Evolutionary conservation across 805 yeast genomes (phyloP).

Genomic region (Ogataea methanolica): DNA sequence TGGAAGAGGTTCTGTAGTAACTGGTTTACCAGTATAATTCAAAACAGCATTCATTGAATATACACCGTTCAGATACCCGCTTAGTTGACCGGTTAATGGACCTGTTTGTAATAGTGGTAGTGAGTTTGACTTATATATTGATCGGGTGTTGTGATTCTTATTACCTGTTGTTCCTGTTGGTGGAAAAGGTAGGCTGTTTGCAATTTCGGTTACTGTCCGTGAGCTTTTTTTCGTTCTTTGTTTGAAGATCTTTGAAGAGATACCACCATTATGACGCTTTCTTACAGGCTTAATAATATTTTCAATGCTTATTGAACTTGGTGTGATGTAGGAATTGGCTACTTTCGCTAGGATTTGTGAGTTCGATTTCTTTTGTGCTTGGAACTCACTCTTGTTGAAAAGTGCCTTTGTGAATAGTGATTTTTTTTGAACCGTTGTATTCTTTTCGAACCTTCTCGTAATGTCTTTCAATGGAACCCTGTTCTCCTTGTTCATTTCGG

Average conservation of each 20-base stretch:
- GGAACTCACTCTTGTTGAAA: not conserved
- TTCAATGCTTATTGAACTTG: no score
- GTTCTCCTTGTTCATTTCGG: not conserved
- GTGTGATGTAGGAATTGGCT: not conserved
- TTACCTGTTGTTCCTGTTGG: not conserved
- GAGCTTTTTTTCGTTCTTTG: not conserved
- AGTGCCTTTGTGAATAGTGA: slow-evolving; percentile 1
- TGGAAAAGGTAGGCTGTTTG: not conserved
- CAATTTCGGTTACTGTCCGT: not conserved
- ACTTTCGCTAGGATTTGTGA: not conserved
- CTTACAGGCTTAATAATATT: not conserved
- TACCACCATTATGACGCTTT: not conserved
- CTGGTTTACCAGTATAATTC: slow-evolving; percentile 11
- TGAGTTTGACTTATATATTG: no score
- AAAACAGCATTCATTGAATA: slow-evolving; percentile 13
- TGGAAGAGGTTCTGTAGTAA: slow-evolving; percentile 1
- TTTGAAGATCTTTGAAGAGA: not conserved
- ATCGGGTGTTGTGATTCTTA: no score
- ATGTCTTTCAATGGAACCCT: slow-evolving; percentile 9
- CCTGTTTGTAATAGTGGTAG: not conserved
- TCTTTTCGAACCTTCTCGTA: slow-evolving; percentile 4
- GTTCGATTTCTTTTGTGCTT: not conserved
- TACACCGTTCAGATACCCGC: slow-evolving; percentile 10
- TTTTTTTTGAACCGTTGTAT: not conserved
- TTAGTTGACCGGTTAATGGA: slow-evolving; percentile 11